Conservation (phyloP, 2,329 filamentous ascomycete genomes). For the Clonostachys rosea region DNA sequence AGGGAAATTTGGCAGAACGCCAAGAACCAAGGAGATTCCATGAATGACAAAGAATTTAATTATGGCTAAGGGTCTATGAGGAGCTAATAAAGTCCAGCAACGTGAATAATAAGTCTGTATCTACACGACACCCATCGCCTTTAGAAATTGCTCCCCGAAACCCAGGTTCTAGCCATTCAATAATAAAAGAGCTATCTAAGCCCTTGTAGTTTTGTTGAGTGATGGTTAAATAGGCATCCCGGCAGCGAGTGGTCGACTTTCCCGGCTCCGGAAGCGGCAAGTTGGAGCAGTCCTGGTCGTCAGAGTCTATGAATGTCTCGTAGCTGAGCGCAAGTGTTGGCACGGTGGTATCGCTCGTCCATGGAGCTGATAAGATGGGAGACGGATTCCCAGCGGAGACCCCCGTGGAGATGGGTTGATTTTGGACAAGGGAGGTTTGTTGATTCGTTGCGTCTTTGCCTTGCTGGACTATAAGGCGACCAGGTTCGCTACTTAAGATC, state of each 20-base stretch:
- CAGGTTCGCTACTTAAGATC: no score
- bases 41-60: no score
- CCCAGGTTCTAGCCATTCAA: constrained; percentile 14
- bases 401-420: no score
- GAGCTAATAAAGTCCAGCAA: constrained; percentile 16
- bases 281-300: constrained; percentile 1
- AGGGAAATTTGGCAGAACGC: no score
- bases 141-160: constrained; percentile 12
- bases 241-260: constrained; percentile 22
- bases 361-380: no score
- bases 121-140: constrained; percentile 20
- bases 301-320: neutral
- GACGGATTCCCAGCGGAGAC: no score
- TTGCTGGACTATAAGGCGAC: no score
- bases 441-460: no score
- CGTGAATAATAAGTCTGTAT: constrained; percentile 15
- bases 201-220: constrained; percentile 20
- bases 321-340: neutral
- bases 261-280: constrained; percentile 1
- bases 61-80: neutral
- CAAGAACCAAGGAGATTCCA: no score
- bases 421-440: no score
- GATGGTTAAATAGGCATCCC: constrained; percentile 22
- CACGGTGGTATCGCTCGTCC: no score
- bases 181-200: constrained; percentile 9